These are phyloP conservation scores for Trichosporon coremiiforme DNA, from an alignment of 1,284 basidiomycete species.

Conservation along the genomic window DNA sequence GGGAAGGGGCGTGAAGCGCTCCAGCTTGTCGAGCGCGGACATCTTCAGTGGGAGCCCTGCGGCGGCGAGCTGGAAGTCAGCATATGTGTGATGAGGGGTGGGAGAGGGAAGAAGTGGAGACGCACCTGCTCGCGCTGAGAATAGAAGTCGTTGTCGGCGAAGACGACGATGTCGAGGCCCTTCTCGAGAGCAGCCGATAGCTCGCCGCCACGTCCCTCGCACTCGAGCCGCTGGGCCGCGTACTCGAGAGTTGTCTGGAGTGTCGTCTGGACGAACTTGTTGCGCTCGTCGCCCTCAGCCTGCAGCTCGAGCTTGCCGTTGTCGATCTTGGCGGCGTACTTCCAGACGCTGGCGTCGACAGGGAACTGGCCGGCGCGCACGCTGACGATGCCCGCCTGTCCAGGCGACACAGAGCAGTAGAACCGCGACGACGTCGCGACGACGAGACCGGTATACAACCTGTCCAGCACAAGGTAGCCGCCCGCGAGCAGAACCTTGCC, in stretches of 20 bases:
- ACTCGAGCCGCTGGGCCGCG: constrained; percentile 59
- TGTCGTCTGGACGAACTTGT: constrained; percentile 91
- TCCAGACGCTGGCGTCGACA: constrained; percentile 68
- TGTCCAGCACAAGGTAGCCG: constrained; percentile 91
- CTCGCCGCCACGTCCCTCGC: constrained; percentile 59
- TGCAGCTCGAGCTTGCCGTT: constrained; percentile 27
- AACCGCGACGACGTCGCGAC: constrained; percentile 91
- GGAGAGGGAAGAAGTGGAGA: no score
- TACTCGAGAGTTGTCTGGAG: constrained; percentile 74
- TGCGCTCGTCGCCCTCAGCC: constrained; percentile 57
- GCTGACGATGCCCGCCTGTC: constrained; percentile 58
- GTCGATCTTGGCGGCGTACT: constrained; percentile 62
- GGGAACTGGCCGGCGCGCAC: constrained; percentile 91
- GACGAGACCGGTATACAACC: constrained; percentile 76
- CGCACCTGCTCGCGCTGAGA: constrained; percentile 82
- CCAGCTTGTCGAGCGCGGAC: constrained; percentile 65
- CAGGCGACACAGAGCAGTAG: constrained; percentile 65
- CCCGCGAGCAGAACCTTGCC: constrained; percentile 95
- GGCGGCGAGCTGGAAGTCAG: constrained; percentile 63
- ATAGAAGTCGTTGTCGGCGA: constrained; percentile 97
- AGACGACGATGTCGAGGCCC: constrained; percentile 71
- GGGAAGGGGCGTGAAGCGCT: constrained; percentile 74
- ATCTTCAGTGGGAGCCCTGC: constrained; percentile 62
- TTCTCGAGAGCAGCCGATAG: constrained; percentile 49
- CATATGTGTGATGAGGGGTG: no score